These are phyloP conservation scores for Discostella stelligeroides DNA, from an alignment of 108 stramenopile genomes.

Conservation along the genomic window DNA sequence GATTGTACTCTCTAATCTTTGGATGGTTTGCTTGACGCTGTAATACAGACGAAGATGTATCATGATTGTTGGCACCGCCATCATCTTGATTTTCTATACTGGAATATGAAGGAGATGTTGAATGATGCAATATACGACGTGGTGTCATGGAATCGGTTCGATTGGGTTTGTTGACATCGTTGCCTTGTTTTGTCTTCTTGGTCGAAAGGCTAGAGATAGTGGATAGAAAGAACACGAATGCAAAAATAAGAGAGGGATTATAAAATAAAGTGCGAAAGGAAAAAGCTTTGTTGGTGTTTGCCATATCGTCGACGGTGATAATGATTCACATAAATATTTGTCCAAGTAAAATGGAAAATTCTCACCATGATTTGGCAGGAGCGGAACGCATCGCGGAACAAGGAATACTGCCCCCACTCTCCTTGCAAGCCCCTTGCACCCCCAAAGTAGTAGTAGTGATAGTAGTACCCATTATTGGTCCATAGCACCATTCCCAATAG, in stretches of 20 bases:
- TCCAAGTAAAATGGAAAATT: too few relatives aligned
- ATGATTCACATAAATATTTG: too few relatives aligned
- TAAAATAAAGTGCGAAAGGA: too few relatives aligned
- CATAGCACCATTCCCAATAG: conserved; percentile 55
- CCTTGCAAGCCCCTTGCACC: too few relatives aligned
- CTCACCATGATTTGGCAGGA: conserved; percentile 49
- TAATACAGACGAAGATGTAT: too few relatives aligned
- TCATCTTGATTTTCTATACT: background rate
- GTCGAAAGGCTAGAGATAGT: conserved; percentile 31
- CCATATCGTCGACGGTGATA: too few relatives aligned
- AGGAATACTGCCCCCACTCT: too few relatives aligned
- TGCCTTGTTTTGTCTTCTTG: conserved; percentile 22
- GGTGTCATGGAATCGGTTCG: conserved; percentile 39
- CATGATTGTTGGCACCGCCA: conserved; percentile 2
- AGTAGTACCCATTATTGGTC: conserved; percentile 11
- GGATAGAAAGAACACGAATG: background rate
- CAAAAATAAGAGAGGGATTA: background rate
- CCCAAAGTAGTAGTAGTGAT: background rate
- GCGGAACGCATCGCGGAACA: conserved; percentile 11
- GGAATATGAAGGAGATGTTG: conserved; percentile 14
- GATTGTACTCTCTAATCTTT: conserved; percentile 12
- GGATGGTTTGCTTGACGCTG: too few relatives aligned
- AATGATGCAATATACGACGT: conserved; percentile 25
- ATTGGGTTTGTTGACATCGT: background rate
- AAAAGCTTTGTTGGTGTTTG: too few relatives aligned